Evolutionary conservation across 2,329 filamentous ascomycete genomes (phyloP).

Genomic region (Cadophora malorum): DNA sequence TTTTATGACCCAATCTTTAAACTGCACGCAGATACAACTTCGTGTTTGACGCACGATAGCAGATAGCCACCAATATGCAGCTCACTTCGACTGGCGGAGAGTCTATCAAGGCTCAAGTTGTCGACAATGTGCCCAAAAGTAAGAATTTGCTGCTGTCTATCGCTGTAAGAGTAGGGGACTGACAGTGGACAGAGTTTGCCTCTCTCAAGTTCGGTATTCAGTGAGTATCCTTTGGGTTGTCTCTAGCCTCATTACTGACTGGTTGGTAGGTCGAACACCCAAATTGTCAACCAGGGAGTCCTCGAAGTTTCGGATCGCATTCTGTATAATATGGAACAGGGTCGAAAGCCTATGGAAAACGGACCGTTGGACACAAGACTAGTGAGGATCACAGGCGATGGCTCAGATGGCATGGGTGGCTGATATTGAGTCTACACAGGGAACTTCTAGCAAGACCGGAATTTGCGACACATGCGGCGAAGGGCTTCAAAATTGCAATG

Average conservation of each 20-base stretch:
- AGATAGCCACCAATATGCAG: conserved; percentile 20
- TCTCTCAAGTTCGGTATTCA: conserved; percentile 89
- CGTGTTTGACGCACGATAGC: conserved; percentile 6
- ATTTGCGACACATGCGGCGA: conserved; percentile 85
- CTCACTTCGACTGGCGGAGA: conserved; percentile 25
- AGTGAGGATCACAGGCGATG: conserved; percentile 47
- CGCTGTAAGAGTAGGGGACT: conserved; percentile 1
- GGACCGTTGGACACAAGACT: conserved; percentile 88
- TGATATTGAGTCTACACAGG: conserved; percentile 51
- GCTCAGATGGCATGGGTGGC: conserved; percentile 23
- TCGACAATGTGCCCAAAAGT: conserved; percentile 63
- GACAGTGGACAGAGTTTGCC: conserved; percentile 47
- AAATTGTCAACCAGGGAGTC: conserved; percentile 94
- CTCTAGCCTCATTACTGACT: conserved; percentile 33
- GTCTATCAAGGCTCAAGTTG: conserved; percentile 54
- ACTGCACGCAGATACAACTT: conserved; percentile 2
- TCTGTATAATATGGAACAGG: conserved; percentile 87
- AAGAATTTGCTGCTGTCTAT: conserved; percentile 16
- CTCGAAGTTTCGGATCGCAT: conserved; percentile 93
- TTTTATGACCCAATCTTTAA: conserved; percentile 15
- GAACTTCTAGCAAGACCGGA: conserved; percentile 83
- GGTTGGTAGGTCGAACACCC: conserved; percentile 75
- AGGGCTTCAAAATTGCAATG: conserved; percentile 82
- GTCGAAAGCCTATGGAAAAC: conserved; percentile 76
- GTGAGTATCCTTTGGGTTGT: conserved; percentile 53